Conservation (phyloP, 768 basidiomycete species). For the Boletus reticuloceps region DNA sequence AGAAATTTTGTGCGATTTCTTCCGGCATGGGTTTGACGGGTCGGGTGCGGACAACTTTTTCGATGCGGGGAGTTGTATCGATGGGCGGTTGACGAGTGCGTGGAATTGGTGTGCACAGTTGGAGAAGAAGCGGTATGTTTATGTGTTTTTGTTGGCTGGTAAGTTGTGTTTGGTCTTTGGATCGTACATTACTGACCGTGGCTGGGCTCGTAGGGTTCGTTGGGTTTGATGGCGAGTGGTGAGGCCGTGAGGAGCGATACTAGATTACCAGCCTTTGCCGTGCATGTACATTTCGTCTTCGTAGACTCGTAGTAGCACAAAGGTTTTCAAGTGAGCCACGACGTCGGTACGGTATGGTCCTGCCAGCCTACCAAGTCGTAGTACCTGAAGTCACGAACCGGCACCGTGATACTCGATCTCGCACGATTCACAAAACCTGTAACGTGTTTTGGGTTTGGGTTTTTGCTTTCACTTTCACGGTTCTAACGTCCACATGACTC, state of each 20-base stretch:
- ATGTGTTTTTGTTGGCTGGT: constrained; percentile 75
- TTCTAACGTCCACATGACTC: too few species aligned
- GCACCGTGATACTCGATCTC: too few species aligned
- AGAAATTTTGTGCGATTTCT: constrained; percentile 82
- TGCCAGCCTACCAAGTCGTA: too few species aligned
- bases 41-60: constrained; percentile 91
- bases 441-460: too few species aligned
- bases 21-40: constrained; percentile 85
- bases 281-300: neutral
- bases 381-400: too few species aligned
- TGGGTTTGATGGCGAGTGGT: constrained; percentile 88
- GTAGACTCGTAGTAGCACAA: neutral
- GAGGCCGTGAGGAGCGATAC: constrained; percentile 9
- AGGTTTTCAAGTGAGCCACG: too few species aligned
- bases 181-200: neutral
- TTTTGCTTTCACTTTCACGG: too few species aligned
- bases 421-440: too few species aligned
- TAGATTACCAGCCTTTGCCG: neutral
- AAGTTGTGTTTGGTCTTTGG: constrained; percentile 17
- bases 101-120: constrained; percentile 90
- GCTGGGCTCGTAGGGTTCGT: constrained; percentile 55
- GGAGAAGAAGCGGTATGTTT: constrained; percentile 86
- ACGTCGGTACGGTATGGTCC: too few species aligned
- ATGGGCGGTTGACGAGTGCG: constrained; percentile 82
- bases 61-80: constrained; percentile 83